Evolutionary conservation across 2,329 filamentous ascomycete genomes (phyloP).

Genomic region (Mariannaea elegans): DNA sequence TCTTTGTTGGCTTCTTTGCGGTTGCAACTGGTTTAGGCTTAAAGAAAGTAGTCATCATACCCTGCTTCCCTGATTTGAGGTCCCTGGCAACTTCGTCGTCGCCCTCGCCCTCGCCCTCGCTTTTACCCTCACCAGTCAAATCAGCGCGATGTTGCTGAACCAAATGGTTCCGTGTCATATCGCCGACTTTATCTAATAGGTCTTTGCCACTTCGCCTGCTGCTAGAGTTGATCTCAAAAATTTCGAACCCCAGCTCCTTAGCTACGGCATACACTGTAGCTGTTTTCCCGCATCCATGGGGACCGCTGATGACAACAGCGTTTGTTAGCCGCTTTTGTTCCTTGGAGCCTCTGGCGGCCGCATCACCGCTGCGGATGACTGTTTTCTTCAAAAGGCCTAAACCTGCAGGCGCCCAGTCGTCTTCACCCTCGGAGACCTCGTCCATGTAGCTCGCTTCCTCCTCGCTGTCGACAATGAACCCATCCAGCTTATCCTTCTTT

Average conservation of each 20-base stretch:
- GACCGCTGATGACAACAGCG: slow-evolving; percentile 87
- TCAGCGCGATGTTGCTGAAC: slow-evolving; percentile 65
- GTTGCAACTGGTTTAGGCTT: slow-evolving; percentile 56
- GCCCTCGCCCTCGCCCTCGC: slow-evolving; percentile 9
- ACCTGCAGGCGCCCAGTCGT: slow-evolving; percentile 52
- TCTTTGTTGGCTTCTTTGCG: slow-evolving; percentile 42
- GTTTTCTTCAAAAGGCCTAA: slow-evolving; percentile 58
- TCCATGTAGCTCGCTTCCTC: slow-evolving; percentile 77
- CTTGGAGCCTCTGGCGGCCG: slow-evolving; percentile 48
- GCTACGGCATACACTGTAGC: slow-evolving; percentile 91
- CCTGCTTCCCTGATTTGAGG: slow-evolving; percentile 75
- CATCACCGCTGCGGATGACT: slow-evolving; percentile 58
- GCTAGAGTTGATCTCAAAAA: slow-evolving; percentile 93
- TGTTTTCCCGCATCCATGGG: slow-evolving; percentile 91
- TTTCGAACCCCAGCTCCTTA: slow-evolving; percentile 88
- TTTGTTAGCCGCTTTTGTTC: slow-evolving; percentile 68
- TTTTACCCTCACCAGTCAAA: slow-evolving; percentile 38
- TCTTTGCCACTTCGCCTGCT: slow-evolving; percentile 88
- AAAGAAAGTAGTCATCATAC: slow-evolving; percentile 85
- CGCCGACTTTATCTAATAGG: slow-evolving; percentile 88
- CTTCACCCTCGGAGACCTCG: slow-evolving; percentile 71
- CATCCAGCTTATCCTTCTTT: slow-evolving; percentile 79
- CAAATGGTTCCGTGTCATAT: slow-evolving; percentile 96
- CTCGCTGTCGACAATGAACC: slow-evolving; percentile 81
- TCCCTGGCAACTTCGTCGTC: slow-evolving; percentile 55